These are phyloP conservation scores for Hura crepitans DNA, from an alignment of 441 rosid species.

Conservation along the genomic window DNA sequence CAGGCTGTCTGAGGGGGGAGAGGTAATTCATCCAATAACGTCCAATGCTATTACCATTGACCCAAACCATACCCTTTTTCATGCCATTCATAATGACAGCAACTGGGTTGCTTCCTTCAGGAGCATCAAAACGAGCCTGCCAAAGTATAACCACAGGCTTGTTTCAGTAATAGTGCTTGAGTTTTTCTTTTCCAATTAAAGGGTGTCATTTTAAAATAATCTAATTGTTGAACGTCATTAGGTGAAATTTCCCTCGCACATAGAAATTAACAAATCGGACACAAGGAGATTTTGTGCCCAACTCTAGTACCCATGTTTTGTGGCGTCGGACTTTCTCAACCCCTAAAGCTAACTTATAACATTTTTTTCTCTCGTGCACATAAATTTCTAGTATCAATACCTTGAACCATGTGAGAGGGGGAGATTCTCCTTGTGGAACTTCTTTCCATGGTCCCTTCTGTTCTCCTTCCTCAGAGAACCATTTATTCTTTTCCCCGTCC, in stretches of 20 bases:
- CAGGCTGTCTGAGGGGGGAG: constrained; percentile 59
- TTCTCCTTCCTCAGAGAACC: constrained; percentile 41
- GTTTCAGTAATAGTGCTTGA: too few species aligned
- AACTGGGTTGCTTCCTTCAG: constrained; percentile 46
- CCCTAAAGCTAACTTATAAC: too few species aligned
- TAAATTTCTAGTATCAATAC: not conserved
- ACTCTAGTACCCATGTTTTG: too few species aligned
- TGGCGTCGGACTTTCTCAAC: too few species aligned
- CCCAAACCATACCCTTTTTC: constrained; percentile 68
- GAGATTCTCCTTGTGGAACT: constrained; percentile 17
- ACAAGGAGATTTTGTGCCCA: too few species aligned
- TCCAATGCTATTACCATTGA: constrained; percentile 55
- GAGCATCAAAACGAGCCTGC: constrained; percentile 30
- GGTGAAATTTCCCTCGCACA: too few species aligned
- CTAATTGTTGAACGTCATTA: too few species aligned
- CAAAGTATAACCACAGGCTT: not conserved
- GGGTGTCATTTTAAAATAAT: not conserved
- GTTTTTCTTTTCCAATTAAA: too few species aligned
- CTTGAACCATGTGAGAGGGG: constrained; percentile 33
- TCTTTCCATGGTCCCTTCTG: constrained; percentile 40
- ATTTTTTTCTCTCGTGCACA: too few species aligned
- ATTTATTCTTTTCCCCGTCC: constrained; percentile 33
- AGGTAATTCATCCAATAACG: constrained; percentile 54
- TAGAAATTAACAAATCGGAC: too few species aligned
- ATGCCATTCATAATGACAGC: constrained; percentile 49